Evolutionary conservation across 192 early-diverging fungal species (phyloP), one percentile per base, ranked within the genome.

Genomic region (Borealophlyctis nickersoniae): DNA sequence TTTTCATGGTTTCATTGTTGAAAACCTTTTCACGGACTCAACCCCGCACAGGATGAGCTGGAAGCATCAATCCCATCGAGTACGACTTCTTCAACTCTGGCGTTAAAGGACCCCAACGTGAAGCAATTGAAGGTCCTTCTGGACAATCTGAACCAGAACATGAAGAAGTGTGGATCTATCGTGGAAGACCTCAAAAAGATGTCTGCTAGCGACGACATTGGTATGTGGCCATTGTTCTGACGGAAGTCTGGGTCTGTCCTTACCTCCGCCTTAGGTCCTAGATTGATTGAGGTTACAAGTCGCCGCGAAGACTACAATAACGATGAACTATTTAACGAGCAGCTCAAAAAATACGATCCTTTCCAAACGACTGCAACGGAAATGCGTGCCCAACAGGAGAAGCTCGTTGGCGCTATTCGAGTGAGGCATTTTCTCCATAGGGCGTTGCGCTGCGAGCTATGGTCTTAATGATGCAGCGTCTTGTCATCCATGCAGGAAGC

Each of bases 161-260:
- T 80, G 24, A 82, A 77, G 39, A 80, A 77, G 39, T 81, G 89
- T 2, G 58, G 72, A 26, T 83, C 81, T 39, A 74, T 87, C 0
- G 71, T 88, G 1, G 88, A 87, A 22, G 81, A 89, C 66, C 70
- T 90, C 1, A 89, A 86, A 67, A 74, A 85, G 34, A 58, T 83
- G 7, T 81, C 89, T 0, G 75, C 82, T 35, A 79, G 81, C 30
- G 93, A 95, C 66, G 91, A 95, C 58, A 89, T 95, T 54, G 86
- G 87, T 70, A 69, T 7, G 39, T 45, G 39, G 19, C 39, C 39
- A 45, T 7, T 13, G 19, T 7, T 45, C 9, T 45, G 9, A 7
- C 39, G 39, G 19, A 45, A 19, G 7, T 45, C 39, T 19, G 7
- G 9, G 39, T 19, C 19, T 19, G 19, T 19, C 9, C 7, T 7